Percentiles rank a stretch among this genome's conserved stretches.
Conservation (phyloP, 768 basidiomycete genomes). For the Tricholoma bakamatsutake region DNA sequence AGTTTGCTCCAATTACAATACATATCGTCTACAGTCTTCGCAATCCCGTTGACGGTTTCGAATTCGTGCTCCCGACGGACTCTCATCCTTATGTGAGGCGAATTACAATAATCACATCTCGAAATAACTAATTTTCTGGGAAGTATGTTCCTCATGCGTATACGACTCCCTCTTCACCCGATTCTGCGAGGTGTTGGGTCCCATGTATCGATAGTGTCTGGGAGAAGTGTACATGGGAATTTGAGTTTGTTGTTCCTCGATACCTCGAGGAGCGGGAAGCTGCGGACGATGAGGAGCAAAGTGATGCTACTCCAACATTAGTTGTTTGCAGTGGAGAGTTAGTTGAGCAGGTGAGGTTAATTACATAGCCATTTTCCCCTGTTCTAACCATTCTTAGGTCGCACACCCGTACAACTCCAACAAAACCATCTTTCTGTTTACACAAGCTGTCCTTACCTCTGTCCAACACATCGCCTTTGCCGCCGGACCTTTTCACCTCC, state of each 20-base stretch:
- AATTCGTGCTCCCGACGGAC: conserved; percentile 79
- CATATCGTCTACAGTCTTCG: conserved; percentile 77
- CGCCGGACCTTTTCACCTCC: conserved; percentile 87
- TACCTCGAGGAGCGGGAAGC: conserved; percentile 61
- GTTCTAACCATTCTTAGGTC: conserved; percentile 43
- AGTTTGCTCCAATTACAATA: conserved; percentile 72
- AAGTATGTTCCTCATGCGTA: conserved; percentile 93
- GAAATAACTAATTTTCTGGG: conserved; percentile 10
- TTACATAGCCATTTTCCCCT: conserved; percentile 3
- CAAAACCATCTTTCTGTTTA: conserved; percentile 93
- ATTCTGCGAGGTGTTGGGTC: conserved; percentile 97
- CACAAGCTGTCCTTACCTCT: conserved; percentile 80
- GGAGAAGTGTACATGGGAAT: conserved; percentile 98
- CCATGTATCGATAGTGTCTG: conserved; percentile 92
- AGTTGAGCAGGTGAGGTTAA: conserved; percentile 74
- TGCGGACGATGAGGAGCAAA: conserved; percentile 45
- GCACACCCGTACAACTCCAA: conserved; percentile 90
- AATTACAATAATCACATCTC: not conserved
- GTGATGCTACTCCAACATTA: conserved; percentile 67
- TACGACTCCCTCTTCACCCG: conserved; percentile 80
- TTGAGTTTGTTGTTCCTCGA: conserved; percentile 90
- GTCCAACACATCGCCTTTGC: conserved; percentile 97
- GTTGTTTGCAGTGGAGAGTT: conserved; percentile 95
- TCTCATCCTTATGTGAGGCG: conserved; percentile 76
- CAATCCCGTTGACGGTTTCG: conserved; percentile 78